Percentiles rank a stretch among this genome's conserved stretches.
Evolutionary conservation across 345 rosid genomes (phyloP).

Genomic region (Euphorbia lathyris): DNA sequence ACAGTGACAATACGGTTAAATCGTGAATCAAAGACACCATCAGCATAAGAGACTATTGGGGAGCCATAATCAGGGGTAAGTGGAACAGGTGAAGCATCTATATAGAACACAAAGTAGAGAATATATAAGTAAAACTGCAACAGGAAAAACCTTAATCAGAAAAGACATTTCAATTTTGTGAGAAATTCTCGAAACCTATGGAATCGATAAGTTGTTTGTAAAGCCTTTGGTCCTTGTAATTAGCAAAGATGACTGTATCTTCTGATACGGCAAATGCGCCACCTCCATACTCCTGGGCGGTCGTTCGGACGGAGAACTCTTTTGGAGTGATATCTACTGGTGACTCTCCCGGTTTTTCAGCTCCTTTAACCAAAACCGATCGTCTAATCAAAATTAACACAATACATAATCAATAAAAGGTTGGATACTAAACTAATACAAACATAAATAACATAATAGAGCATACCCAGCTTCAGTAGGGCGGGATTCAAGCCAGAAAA

Average conservation of each 20-base stretch:
- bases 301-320: conserved; percentile 70
- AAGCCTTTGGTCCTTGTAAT: conserved; percentile 82
- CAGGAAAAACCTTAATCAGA: neutral
- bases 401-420: neutral
- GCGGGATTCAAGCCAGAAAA: conserved; percentile 81
- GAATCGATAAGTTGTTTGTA: conserved; percentile 51
- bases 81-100: conserved; percentile 58
- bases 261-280: conserved; percentile 69
- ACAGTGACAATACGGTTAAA: conserved; percentile 65
- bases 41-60: conserved; percentile 68
- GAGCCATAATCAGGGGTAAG: conserved; percentile 81
- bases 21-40: conserved; percentile 74
- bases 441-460: neutral
- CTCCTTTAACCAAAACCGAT: conserved; percentile 60
- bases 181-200: conserved; percentile 32
- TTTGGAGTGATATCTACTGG: conserved; percentile 71
- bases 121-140: conserved; percentile 15
- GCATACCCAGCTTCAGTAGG: conserved; percentile 71
- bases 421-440: neutral
- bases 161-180: neutral
- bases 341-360: conserved; percentile 50
- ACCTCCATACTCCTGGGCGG: conserved; percentile 93
- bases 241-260: conserved; percentile 65
- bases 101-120: conserved; percentile 10
- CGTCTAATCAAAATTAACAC: conserved; percentile 38